Evolutionary conservation across 371 early-diverging fungal species (phyloP).

Genomic region (Syncephalastrum contaminatum): DNA sequence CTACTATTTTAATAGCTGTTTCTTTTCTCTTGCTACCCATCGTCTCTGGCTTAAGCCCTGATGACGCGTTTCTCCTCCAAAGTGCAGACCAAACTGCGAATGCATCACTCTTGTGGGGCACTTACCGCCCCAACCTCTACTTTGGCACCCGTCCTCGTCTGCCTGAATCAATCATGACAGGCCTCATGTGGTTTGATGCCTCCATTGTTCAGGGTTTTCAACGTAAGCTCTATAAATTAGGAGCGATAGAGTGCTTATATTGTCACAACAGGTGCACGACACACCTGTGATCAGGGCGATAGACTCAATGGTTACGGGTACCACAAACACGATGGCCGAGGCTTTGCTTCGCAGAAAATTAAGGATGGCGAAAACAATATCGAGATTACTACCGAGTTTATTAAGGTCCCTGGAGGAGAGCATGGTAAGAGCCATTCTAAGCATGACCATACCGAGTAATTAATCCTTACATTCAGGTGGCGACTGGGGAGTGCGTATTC

Average conservation of each 20-base stretch:
- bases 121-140: slow-evolving; percentile 93
- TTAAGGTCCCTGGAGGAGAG: slow-evolving; percentile 69
- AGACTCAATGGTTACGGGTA: slow-evolving; percentile 83
- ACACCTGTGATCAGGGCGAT: slow-evolving; percentile 88
- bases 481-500: slow-evolving; percentile 85
- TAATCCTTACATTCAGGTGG: slow-evolving; percentile 52
- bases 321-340: slow-evolving; percentile 82
- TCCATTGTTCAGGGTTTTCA: slow-evolving; percentile 53
- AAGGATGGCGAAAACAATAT: slow-evolving; percentile 72
- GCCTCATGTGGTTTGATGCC: slow-evolving; percentile 91
- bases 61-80: slow-evolving; percentile 10
- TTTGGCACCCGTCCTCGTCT: slow-evolving; percentile 88
- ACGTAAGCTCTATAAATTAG: slow-evolving; percentile 35
- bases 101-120: slow-evolving; percentile 78
- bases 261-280: slow-evolving; percentile 67
- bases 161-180: slow-evolving; percentile 79
- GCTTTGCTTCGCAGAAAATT: slow-evolving; percentile 77
- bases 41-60: slow-evolving; percentile 3
- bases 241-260: neutral
- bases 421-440: slow-evolving; percentile 34
- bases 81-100: slow-evolving; percentile 29
- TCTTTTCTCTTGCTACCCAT: neutral
- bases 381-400: slow-evolving; percentile 75
- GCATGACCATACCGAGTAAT: neutral
- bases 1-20: neutral